These are phyloP conservation scores for Euphorbia corollata DNA, from an alignment of 441 rosid genomes.

Conservation along the genomic window DNA sequence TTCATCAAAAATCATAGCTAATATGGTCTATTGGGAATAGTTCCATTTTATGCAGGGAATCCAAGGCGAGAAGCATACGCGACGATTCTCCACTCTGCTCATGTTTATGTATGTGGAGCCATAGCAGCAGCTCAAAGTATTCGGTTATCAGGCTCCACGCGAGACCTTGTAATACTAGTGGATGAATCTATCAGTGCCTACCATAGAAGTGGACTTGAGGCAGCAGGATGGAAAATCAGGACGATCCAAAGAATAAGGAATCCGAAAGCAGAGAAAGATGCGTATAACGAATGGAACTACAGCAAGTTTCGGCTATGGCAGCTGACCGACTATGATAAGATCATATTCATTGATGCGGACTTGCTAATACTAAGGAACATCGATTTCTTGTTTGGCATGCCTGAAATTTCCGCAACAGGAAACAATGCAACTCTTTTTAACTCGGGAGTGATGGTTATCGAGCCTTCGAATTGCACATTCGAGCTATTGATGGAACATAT, in stretches of 20 bases:
- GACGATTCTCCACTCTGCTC: constrained; percentile 88
- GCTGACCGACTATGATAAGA: constrained; percentile 77
- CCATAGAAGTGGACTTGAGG: constrained; percentile 84
- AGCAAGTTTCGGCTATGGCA: constrained; percentile 93
- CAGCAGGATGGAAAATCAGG: constrained; percentile 86
- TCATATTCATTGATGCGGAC: constrained; percentile 87
- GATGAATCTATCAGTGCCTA: constrained; percentile 67
- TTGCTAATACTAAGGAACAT: constrained; percentile 75
- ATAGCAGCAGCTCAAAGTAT: constrained; percentile 89
- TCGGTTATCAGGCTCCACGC: constrained; percentile 66
- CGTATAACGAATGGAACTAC: constrained; percentile 93
- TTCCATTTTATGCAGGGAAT: constrained; percentile 40
- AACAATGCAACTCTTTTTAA: constrained; percentile 76
- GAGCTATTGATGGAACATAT: constrained; percentile 81
- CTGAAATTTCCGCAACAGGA: constrained; percentile 86
- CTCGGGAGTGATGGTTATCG: constrained; percentile 88
- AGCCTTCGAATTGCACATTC: constrained; percentile 88
- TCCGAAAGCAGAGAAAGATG: constrained; percentile 91
- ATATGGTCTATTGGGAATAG: constrained; percentile 27
- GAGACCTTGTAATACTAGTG: constrained; percentile 86
- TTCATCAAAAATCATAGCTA: background rate
- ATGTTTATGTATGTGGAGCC: constrained; percentile 89
- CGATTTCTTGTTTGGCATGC: constrained; percentile 79
- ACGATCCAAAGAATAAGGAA: constrained; percentile 76
- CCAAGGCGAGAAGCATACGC: constrained; percentile 79